phyloP scores from a whole-genome alignment of 768 basidiomycete genomes.

The Ramaria rubella region DNA sequence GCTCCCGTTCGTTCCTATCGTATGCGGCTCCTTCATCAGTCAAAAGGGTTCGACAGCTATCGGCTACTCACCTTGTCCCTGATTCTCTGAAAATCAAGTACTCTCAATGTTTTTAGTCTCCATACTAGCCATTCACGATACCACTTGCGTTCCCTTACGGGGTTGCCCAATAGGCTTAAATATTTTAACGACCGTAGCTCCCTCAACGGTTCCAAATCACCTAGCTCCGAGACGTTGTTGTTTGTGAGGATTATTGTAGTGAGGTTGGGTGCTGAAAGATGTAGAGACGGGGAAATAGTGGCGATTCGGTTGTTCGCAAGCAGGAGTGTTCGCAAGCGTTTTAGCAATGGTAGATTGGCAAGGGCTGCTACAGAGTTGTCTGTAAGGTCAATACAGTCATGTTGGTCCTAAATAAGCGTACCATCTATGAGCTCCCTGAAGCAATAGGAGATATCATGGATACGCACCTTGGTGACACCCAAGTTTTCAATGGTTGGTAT shows the following conservation, averaged over 20 bases:
- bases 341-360: conserved; percentile 81
- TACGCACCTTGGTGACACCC: conserved; percentile 77
- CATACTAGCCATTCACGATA: conserved; percentile 95
- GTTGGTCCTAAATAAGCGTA: conserved; percentile 60
- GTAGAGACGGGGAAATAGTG: conserved; percentile 72
- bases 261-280: conserved; percentile 80
- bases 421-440: conserved; percentile 1
- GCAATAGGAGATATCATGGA: conserved; percentile 16
- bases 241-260: conserved; percentile 78
- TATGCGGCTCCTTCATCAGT: conserved; percentile 1
- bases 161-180: conserved; percentile 72
- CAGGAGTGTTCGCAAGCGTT: conserved; percentile 75
- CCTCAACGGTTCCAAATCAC: conserved; percentile 78
- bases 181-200: conserved; percentile 70
- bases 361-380: conserved; percentile 81
- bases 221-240: conserved; percentile 72
- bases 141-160: conserved; percentile 87
- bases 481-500: conserved; percentile 95
- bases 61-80: conserved; percentile 68
- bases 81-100: conserved; percentile 92
- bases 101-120: conserved; percentile 80
- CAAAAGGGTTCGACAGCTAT: not conserved
- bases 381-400: conserved; percentile 90
- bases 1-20: conserved; percentile 73
- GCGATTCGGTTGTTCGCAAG: conserved; percentile 89